phyloP scores from a whole-genome alignment of 352 stramenopile species.

The Pythium diclinum region DNA sequence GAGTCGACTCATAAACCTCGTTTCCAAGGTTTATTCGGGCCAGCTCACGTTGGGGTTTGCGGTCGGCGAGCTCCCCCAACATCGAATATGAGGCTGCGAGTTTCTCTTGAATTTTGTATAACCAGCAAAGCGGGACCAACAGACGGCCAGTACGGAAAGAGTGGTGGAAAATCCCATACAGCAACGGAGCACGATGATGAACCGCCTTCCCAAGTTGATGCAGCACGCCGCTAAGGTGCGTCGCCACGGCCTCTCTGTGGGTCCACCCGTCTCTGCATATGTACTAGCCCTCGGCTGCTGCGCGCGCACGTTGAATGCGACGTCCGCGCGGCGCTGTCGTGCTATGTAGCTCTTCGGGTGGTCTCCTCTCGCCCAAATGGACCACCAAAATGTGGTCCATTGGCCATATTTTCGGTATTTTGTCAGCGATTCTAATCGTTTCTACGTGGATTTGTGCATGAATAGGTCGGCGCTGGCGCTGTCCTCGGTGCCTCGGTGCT shows the following conservation, averaged over 20 bases:
- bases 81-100: slow-evolving; percentile 25
- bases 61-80: slow-evolving; percentile 20
- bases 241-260: slow-evolving; percentile 5
- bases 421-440: slow-evolving; percentile 10
- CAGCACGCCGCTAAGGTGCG: slow-evolving; percentile 74
- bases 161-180: slow-evolving; percentile 42
- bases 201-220: slow-evolving; percentile 66
- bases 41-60: slow-evolving; percentile 23
- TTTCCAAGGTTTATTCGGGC: slow-evolving; percentile 16
- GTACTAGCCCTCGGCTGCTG: not conserved
- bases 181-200: slow-evolving; percentile 55
- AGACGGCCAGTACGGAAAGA: slow-evolving; percentile 40
- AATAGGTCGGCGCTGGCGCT: slow-evolving; percentile 62
- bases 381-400: slow-evolving; percentile 59
- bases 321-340: not conserved
- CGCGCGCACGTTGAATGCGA: not conserved
- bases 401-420: slow-evolving; percentile 14
- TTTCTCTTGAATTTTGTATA: slow-evolving; percentile 33
- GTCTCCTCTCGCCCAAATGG: slow-evolving; percentile 27
- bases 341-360: slow-evolving; percentile 23
- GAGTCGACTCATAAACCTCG: slow-evolving; percentile 16
- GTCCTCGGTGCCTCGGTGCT: slow-evolving; percentile 73
- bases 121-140: slow-evolving; percentile 18
- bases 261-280: not conserved
- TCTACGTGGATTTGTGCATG: slow-evolving; percentile 10